Base-by-base conservation (phyloP, 495 filamentous ascomycete genomes). In the Saxophila tyrrhenica region DNA sequence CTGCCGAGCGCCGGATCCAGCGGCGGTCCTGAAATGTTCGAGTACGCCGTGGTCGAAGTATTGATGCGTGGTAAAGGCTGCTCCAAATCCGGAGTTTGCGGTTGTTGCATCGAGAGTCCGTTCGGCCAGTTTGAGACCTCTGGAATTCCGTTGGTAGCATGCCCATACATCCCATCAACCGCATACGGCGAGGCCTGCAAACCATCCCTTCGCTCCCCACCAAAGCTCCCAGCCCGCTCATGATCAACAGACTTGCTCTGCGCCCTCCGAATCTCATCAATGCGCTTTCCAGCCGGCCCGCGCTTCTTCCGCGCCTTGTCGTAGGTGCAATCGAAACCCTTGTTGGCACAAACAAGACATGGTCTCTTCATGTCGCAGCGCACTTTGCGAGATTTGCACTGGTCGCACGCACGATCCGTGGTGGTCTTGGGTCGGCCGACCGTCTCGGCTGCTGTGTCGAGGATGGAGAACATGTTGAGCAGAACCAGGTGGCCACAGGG, bases 261-360 rank as follows among this genome's bases (percentile, higher is more conserved):
- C 7, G 24, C 47, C 16, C 9, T 25, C 21, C 25, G 47, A n/a
- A 49, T 25, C 21, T 29, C 22, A 1, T 17, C 16, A 16, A 49
- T 15, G 17, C 47, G 47, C 25, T 49, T 49, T 1, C 47, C 47
- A 29, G 25, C 20, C 19, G 47, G 47, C 8, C 47, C 47, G 1
- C 47, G 23, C 17, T 49, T 49, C 47, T 49, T 49, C 7, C 47
- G 47, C 25, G 47, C 47, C 17, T 49, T 49, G 15, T 49, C 47
- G 24, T 29, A 49, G 8, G 47, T 49, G 24, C 47, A 49, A 1
- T 49, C 25, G 21, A 49, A 32, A 13, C 16, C 23, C 16, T 32
- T 49, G 15, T 35, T 23, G 9, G 47, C 25, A 24, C 47, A 49
- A 15, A 32, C 25, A 8, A 25, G 21, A 32, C 47, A 49, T 11